Evolutionary conservation across 768 basidiomycete genomes (phyloP).

Genomic region (Cubamyces sp.): DNA sequence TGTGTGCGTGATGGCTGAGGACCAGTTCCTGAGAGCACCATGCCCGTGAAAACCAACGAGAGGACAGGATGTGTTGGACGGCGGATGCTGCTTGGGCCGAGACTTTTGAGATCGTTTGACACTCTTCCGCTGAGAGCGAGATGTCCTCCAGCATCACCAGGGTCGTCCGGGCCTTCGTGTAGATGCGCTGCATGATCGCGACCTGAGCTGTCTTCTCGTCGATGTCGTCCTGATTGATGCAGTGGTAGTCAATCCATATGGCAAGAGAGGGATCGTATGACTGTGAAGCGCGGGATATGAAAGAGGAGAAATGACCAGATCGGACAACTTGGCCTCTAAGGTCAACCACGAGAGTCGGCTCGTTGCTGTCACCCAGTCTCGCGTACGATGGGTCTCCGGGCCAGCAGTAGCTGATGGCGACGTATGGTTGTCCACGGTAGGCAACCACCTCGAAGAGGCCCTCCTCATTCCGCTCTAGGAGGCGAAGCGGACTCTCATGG

Average conservation of each 20-base stretch:
- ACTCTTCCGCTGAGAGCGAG: conserved; percentile 3
- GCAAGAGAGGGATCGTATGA: neutral
- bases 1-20: conserved; percentile 5
- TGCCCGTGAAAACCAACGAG: conserved; percentile 18
- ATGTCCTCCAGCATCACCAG: conserved; percentile 16
- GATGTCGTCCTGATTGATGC: conserved; percentile 4
- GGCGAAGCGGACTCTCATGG: conserved; percentile 4
- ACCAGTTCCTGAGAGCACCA: conserved; percentile 22
- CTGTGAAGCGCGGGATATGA: conserved; percentile 8
- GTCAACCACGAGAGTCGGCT: neutral
- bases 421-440: conserved; percentile 9
- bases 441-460: neutral
- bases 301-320: conserved; percentile 7
- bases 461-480: neutral
- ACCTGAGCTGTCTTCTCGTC: conserved; percentile 14
- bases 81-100: neutral
- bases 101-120: neutral
- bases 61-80: neutral
- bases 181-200: conserved; percentile 17
- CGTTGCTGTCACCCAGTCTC: neutral
- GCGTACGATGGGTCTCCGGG: neutral
- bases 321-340: neutral
- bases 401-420: conserved; percentile 22
- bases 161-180: neutral
- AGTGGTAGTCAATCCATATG: conserved; percentile 15